Evolutionary conservation across 352 stramenopile genomes (phyloP).

Genomic region (Phytophthora ohioensis): DNA sequence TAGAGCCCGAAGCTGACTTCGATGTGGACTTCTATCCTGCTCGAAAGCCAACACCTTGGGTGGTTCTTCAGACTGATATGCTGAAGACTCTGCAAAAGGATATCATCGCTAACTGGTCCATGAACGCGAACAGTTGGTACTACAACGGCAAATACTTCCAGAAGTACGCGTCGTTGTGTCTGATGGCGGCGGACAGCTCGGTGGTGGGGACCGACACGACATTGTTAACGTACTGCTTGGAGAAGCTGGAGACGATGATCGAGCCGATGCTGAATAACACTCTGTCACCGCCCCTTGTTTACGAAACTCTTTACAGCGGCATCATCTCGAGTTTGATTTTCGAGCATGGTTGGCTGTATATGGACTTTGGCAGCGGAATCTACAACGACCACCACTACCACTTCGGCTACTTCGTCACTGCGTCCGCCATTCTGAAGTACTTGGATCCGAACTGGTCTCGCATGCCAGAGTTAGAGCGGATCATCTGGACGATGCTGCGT

Average conservation of each 20-base stretch:
- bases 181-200: constrained; percentile 64
- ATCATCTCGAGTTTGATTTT: constrained; percentile 59
- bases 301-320: constrained; percentile 76
- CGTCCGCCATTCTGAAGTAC: constrained; percentile 67
- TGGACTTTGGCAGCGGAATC: constrained; percentile 78
- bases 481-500: constrained; percentile 69
- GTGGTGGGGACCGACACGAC: constrained; percentile 61
- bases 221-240: constrained; percentile 55
- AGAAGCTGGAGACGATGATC: constrained; percentile 66
- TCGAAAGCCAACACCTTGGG: constrained; percentile 34
- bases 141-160: constrained; percentile 81
- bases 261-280: constrained; percentile 69
- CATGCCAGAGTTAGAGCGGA: constrained; percentile 57
- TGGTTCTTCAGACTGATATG: constrained; percentile 53
- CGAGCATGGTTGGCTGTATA: constrained; percentile 50
- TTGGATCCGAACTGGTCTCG: constrained; percentile 66
- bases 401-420: constrained; percentile 78
- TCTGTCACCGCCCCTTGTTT: constrained; percentile 54
- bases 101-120: constrained; percentile 61
- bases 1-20: constrained; percentile 55
- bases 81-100: constrained; percentile 54
- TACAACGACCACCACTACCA: constrained; percentile 90
- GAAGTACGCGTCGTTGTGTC: constrained; percentile 81
- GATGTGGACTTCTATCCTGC: constrained; percentile 66
- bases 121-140: constrained; percentile 70